Evolutionary conservation across 2,329 filamentous ascomycete genomes (phyloP), one percentile per base, ranked within the genome.

Genomic region (Phyllosticta citriasiana): DNA sequence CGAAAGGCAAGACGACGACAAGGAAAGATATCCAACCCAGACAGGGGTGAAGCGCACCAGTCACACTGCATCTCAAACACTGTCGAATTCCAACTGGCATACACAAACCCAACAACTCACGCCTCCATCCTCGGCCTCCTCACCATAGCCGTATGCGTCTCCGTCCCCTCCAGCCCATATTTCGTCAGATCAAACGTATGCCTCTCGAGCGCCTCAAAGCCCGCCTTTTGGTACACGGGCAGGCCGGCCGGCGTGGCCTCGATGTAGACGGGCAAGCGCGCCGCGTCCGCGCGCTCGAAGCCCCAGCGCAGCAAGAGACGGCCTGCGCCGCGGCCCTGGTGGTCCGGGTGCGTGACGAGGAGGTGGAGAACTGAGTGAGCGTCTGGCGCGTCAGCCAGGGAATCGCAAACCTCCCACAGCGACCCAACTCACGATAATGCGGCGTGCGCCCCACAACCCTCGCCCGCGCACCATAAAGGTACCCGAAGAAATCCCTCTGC

Each of bases 211-310:
- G 63, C n/a, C 8, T 64, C 57, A 27, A 72, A 74, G 9, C 70
- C 71, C 51, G 47, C 35, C 7, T 55, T 57, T 14, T 24, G 30
- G 63, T 80, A 79, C 22, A 79, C 62, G 9, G 67, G 67, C 59
- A 69, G 67, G 0, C 73, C 77, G 55, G 67, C 65, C 25, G 68
- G 65, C n/a, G 70, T 74, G 6, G 72, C 69, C 64, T 78, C 76
- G 35, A 79, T 57, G 67, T 77, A 79, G 2, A 66, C 67, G 14
- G 68, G 66, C 55, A 78, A 47, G 0, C 72, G 71, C 55, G 73
- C 65, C 54, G 68, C 63, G 65, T 79, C 76, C n/a, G 56, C 59
- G 22, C 57, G 30, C 26, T 59, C 57, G n/a, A 54, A 26, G 47
- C 58, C 62, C 63, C 63, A 56, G 9, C 33, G 33, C 27, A 63